phyloP scores from a whole-genome alignment of 2,329 filamentous ascomycete species.

The Talaromyces sp. region DNA sequence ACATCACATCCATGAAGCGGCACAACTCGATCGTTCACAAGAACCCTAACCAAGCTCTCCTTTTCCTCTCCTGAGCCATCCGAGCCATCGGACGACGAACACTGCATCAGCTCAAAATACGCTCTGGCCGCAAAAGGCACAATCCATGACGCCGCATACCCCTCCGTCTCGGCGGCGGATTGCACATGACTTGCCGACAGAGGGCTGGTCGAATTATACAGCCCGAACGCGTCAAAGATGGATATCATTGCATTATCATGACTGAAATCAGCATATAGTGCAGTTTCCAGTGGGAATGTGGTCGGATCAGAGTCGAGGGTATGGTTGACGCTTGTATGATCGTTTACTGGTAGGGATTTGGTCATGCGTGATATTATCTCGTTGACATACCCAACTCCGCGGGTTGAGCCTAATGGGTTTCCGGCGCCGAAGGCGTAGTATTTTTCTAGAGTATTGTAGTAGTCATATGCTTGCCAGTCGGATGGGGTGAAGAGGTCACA shows the following conservation, averaged over 20 bases:
- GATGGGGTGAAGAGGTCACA: constrained; percentile 66
- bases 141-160: constrained; percentile 70
- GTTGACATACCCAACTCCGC: constrained; percentile 82
- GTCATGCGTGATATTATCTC: constrained; percentile 81
- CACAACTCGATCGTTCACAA: constrained; percentile 80
- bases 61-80: constrained; percentile 17
- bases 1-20: constrained; percentile 64
- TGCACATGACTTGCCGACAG: constrained; percentile 48
- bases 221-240: constrained; percentile 69
- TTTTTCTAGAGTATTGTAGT: constrained; percentile 73
- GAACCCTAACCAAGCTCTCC: constrained; percentile 66
- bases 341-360: constrained; percentile 55
- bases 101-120: constrained; percentile 84
- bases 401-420: constrained; percentile 72
- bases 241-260: constrained; percentile 84
- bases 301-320: constrained; percentile 63
- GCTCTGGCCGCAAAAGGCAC: constrained; percentile 77
- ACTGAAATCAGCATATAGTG: constrained; percentile 81
- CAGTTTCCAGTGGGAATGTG: constrained; percentile 67
- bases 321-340: constrained; percentile 69
- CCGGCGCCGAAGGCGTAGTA: constrained; percentile 78
- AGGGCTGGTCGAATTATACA: constrained; percentile 63
- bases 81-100: no score
- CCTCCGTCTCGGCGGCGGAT: constrained; percentile 52
- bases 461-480: constrained; percentile 77